Conservation (phyloP, 768 basidiomycete species). For the Kwoniella europaea region DNA sequence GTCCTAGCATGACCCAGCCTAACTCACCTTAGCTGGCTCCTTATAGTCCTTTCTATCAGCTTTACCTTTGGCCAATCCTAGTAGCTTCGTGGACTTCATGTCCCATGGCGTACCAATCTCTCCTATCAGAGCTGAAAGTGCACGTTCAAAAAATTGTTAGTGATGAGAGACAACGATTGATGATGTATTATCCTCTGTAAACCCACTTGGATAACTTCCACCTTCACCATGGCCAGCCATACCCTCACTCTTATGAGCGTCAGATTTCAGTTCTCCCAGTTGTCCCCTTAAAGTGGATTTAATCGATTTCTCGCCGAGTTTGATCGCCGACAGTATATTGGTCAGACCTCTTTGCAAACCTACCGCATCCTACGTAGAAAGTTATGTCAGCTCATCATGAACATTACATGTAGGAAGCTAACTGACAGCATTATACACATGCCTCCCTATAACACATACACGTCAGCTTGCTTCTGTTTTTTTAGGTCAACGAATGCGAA, state of each 20-base stretch:
- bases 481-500: background rate
- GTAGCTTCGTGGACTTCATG: constrained; percentile 80
- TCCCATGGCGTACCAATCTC: constrained; percentile 81
- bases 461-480: background rate
- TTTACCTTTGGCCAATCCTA: constrained; percentile 51
- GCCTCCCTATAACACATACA: constrained; percentile 52
- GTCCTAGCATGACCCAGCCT: too few relatives aligned
- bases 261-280: constrained; percentile 77
- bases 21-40: constrained; percentile 45
- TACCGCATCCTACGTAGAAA: constrained; percentile 61
- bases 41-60: constrained; percentile 36
- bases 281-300: constrained; percentile 79
- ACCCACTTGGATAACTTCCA: constrained; percentile 38
- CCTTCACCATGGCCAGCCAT: constrained; percentile 27
- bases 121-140: constrained; percentile 57
- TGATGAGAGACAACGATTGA: too few relatives aligned
- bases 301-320: constrained; percentile 79
- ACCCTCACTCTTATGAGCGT: constrained; percentile 60
- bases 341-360: constrained; percentile 78
- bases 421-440: constrained; percentile 82
- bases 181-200: background rate
- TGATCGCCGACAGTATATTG: constrained; percentile 70
- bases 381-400: background rate
- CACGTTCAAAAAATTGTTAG: too few relatives aligned
- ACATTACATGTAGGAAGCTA: background rate